Conservation (phyloP, 768 basidiomycete genomes). For the Termitomyces heimii region DNA sequence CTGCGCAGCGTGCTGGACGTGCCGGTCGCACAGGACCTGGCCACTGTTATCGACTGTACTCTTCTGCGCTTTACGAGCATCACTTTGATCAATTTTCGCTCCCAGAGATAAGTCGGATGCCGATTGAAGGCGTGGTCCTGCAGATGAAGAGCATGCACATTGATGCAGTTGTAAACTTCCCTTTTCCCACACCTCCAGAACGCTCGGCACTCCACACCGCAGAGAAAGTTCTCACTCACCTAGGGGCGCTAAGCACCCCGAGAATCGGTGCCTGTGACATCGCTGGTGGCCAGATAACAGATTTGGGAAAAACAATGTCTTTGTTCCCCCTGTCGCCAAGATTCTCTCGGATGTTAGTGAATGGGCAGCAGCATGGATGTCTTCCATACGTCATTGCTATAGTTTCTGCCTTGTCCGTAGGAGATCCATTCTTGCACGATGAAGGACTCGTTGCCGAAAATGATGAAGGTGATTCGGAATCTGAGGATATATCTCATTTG, state of each 20-base stretch:
- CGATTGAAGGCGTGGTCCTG: slow-evolving; percentile 93
- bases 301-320: slow-evolving; percentile 89
- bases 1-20: slow-evolving; percentile 90
- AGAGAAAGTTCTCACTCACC: slow-evolving; percentile 70
- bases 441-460: slow-evolving; percentile 49
- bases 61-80: slow-evolving; percentile 90
- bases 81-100: slow-evolving; percentile 82
- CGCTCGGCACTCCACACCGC: slow-evolving; percentile 68
- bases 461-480: slow-evolving; percentile 29
- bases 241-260: slow-evolving; percentile 68
- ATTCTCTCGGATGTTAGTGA: slow-evolving; percentile 93
- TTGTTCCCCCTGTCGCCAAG: slow-evolving; percentile 91
- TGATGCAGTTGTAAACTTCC: slow-evolving; percentile 93
- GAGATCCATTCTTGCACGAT: slow-evolving; percentile 92
- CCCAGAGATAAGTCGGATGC: slow-evolving; percentile 93
- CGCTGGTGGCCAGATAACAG: slow-evolving; percentile 63
- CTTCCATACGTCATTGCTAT: slow-evolving; percentile 88
- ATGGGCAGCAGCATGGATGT: slow-evolving; percentile 78
- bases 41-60: slow-evolving; percentile 96
- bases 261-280: slow-evolving; percentile 14
- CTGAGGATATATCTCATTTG: slow-evolving; percentile 34
- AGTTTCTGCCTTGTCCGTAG: slow-evolving; percentile 88
- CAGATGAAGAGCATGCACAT: slow-evolving; percentile 99
- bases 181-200: slow-evolving; percentile 96
- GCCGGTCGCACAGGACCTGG: slow-evolving; percentile 98